Evolutionary conservation across 1,139 yeast species (phyloP), one percentile per base, ranked within the genome.

Genomic region (Arxiozyma bovina): DNA sequence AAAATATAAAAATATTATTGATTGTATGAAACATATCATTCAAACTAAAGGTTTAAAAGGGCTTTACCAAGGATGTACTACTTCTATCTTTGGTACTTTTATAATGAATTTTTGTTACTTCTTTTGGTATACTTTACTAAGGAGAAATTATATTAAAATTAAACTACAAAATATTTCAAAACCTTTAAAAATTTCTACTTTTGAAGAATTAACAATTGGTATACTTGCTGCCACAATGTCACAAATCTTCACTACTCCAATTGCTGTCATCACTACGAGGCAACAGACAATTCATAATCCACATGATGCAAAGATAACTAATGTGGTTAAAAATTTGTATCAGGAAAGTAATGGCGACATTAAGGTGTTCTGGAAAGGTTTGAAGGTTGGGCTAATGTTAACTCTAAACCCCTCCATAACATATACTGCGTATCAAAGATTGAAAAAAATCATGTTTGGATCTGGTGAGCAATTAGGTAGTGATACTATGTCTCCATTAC

Each of bases 391-490:
- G 15, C 72, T 88, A 64, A 87, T 88, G 6, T 77, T 88, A 53
- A 88, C 94, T 43, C 75, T 85, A 57, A 88, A 88, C 72, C 96
- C 96, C 5, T 84, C 95, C 46, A 88, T 88, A 66, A 88, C 96
- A 6, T 89, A 87, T 68, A 95, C 96, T 6, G 78, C 90, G 1
- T 86, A 82, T 68, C 93, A 87, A 68, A 78, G 89, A 60, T 75
- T 88, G 62, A 83, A 80, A 67, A 76, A 75, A 54, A 62, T 34
- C 17, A 34, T 34, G 8, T 85, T 76, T 66, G 42, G 49, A 8
- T 40, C 50, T 11, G 21, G 45, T n/a, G 53, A 46, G 25, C 57
- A 54, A 43, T 50, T 48, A 20, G 52, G 48, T 21, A 48, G 58
- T 34, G 46, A 42, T 23, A 51, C 57, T 40, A 48, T 88, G 61